Conservation (phyloP, 768 basidiomycete species). For the Tricholoma matsutake region DNA sequence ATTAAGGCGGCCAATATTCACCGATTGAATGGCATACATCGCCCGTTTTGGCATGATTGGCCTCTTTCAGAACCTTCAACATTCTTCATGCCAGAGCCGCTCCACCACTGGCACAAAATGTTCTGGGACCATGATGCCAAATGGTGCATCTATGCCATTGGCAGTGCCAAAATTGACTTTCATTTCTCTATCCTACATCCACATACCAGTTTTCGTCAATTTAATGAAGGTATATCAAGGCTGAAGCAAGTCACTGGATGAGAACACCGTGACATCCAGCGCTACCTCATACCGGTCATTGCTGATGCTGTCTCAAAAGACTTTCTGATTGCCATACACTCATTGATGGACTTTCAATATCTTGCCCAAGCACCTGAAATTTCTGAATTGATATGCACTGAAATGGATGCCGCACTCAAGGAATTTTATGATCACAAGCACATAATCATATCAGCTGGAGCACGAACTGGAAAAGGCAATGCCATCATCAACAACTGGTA, state of each 20-base stretch:
- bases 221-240: constrained; percentile 34
- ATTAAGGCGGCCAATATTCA: constrained; percentile 15
- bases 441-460: too few relatives aligned
- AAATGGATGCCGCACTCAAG: not conserved
- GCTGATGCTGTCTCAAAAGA: constrained; percentile 25
- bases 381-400: not conserved
- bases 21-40: constrained; percentile 29
- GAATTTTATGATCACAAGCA: not conserved
- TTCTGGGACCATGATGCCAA: constrained; percentile 38
- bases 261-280: too few relatives aligned
- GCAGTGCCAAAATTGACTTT: constrained; percentile 31
- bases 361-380: not conserved
- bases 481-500: too few relatives aligned
- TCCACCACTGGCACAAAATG: constrained; percentile 36
- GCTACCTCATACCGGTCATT: constrained; percentile 33
- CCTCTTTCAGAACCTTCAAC: constrained; percentile 26
- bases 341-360: not conserved
- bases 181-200: constrained; percentile 33
- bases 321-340: constrained; percentile 31
- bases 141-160: constrained; percentile 35
- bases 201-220: constrained; percentile 33
- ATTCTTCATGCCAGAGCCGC: constrained; percentile 33
- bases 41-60: constrained; percentile 39
- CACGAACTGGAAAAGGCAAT: too few relatives aligned
- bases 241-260: too few relatives aligned